Conservation (phyloP, 2,329 filamentous ascomycete genomes). For the Aspergillus spinulosporus region DNA sequence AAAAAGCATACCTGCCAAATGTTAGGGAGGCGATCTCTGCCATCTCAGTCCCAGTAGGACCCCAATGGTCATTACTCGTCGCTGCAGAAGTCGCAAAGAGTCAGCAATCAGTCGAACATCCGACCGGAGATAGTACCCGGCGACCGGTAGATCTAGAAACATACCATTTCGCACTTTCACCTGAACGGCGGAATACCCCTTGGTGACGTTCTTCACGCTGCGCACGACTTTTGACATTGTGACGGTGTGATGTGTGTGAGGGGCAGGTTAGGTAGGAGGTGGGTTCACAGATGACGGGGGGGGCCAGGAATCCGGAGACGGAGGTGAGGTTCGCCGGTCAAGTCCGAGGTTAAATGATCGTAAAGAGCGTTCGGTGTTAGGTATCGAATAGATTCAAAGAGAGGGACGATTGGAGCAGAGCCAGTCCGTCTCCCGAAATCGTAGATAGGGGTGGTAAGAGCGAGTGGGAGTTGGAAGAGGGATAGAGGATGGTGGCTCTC, state of each 20-base stretch:
- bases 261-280: not conserved
- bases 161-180: conserved; percentile 97
- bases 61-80: conserved; percentile 98
- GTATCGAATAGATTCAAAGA: not conserved
- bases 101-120: conserved; percentile 4
- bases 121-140: not conserved
- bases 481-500: conserved; percentile 6
- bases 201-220: conserved; percentile 99
- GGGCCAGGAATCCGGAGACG: conserved; percentile 6
- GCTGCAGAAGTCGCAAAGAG: conserved; percentile 56
- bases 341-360: not conserved
- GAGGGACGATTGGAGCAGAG: conserved; percentile 2
- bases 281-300: conserved; percentile 6
- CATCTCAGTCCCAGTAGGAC: conserved; percentile 97
- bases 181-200: conserved; percentile 94
- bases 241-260: conserved; percentile 14
- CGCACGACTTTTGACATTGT: conserved; percentile 94
- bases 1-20: conserved; percentile 79
- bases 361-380: not conserved
- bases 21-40: conserved; percentile 97
- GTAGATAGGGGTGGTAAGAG: not conserved
- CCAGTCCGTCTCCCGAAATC: not conserved
- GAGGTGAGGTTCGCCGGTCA: not conserved
- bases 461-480: conserved; percentile 7
- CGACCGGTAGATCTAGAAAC: conserved; percentile 33